Evolutionary conservation across 2,329 filamentous ascomycete species (phyloP), one percentile per base, ranked within the genome.

Genomic region (Hymenotorrendiella dingleyae): DNA sequence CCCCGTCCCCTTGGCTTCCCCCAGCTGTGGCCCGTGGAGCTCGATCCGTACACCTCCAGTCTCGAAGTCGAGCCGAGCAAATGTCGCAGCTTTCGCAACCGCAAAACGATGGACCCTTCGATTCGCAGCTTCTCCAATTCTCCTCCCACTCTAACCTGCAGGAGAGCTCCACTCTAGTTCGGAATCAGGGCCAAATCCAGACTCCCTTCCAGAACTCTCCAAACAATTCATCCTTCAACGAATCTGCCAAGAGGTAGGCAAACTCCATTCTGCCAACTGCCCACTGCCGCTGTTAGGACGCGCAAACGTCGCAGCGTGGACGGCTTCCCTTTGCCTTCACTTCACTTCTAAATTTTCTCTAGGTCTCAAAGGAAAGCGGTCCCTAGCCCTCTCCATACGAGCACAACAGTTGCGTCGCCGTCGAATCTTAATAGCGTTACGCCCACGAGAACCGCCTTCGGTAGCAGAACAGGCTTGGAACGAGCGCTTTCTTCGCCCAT

Each of bases 321-420:
- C 30, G 14, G n/a, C n/a, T 10, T 33, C 12, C 17, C 10, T 17
- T 11, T 33, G 30, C 11, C 17, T 20, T 35, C 27, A 14, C 32
- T 35, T 17, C 32, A 29, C 30, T 28, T 44, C 26, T n/a, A n/a
- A n/a, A n/a, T n/a, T n/a, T n/a, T n/a, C 36, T 46, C 46, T 47
- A 61, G 59, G 46, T 58, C 56, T 49, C 54, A 53, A 38, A 56
- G 57, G 40, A 62, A 58, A 52, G 48, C 59, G 47, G 56, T 55
- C 48, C 59, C 59, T 23, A 62, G 59, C 53, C 59, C 60, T 38
- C 43, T 62, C 37, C 57, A 61, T 46, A 59, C 58, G 19, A 63
- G 52, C 36, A 61, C 53, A 3, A 54, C 54, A 36, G 50, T 55
- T 29, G 46, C 49, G 26, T 55, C 57, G 47, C 49, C 57, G 45